phyloP scores from a whole-genome alignment of 257 asterid genomes.

The Nicotiana sylvestris region DNA sequence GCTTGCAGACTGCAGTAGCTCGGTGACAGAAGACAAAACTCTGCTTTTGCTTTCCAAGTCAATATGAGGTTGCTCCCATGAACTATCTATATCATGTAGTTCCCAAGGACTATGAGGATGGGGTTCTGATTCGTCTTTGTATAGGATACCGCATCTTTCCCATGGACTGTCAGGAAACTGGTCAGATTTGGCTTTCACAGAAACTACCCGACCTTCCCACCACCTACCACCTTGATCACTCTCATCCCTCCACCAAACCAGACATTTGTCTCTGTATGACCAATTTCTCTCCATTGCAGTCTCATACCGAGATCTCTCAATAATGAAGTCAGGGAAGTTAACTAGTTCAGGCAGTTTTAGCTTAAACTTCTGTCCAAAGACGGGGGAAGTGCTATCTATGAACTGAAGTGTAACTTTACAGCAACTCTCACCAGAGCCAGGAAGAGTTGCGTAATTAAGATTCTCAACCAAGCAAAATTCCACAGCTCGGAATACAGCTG shows the following conservation, averaged over 20 bases:
- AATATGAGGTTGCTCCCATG: constrained; percentile 53
- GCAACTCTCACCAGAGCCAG: constrained; percentile 95
- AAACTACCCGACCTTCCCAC: constrained; percentile 71
- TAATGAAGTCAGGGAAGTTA: constrained; percentile 77
- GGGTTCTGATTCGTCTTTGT: constrained; percentile 33
- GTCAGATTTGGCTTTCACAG: constrained; percentile 46
- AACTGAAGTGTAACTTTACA: constrained; percentile 66
- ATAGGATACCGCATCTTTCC: constrained; percentile 66
- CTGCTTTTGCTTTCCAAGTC: constrained; percentile 32
- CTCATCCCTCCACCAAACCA: constrained; percentile 86
- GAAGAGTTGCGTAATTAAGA: constrained; percentile 49
- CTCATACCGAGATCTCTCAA: constrained; percentile 69
- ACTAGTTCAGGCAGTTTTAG: constrained; percentile 66
- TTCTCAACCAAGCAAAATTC: constrained; percentile 72
- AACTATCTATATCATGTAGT: constrained; percentile 54
- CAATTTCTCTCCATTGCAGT: constrained; percentile 65
- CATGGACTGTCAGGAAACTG: constrained; percentile 88
- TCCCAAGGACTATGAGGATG: constrained; percentile 89
- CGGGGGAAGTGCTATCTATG: constrained; percentile 39
- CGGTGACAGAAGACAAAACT: constrained; percentile 37
- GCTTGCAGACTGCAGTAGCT: constrained; percentile 39
- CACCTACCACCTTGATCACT: constrained; percentile 61
- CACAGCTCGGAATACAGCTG: constrained; percentile 49
- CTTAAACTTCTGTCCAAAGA: constrained; percentile 42
- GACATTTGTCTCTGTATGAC: constrained; percentile 57